Conservation (phyloP, 495 filamentous ascomycete genomes). For the Penicillium coprophilum region DNA sequence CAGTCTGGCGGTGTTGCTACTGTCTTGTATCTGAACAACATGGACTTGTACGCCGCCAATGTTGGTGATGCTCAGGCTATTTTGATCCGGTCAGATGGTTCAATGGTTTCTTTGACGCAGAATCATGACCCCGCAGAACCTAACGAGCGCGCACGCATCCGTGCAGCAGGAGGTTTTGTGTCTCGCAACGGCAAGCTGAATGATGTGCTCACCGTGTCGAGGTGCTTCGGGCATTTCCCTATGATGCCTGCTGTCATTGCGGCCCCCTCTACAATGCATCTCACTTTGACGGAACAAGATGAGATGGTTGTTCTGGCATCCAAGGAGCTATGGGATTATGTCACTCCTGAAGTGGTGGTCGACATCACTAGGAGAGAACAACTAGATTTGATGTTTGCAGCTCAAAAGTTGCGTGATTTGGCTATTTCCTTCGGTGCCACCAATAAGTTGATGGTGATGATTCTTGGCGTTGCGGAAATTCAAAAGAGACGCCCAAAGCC, state of each 20-base stretch:
- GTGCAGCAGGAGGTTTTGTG: conserved; percentile 92
- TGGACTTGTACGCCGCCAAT: conserved; percentile 91
- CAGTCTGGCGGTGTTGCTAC: conserved; percentile 89
- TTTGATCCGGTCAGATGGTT: conserved; percentile 83
- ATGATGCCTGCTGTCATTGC: conserved; percentile 92
- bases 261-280: conserved; percentile 77
- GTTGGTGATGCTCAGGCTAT: conserved; percentile 94
- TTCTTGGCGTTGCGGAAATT: conserved; percentile 86
- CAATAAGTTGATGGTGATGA: conserved; percentile 98
- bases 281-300: conserved; percentile 82
- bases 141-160: conserved; percentile 81
- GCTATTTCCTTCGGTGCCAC: conserved; percentile 92
- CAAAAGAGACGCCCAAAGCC: conserved; percentile 76
- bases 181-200: conserved; percentile 92
- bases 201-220: conserved; percentile 84
- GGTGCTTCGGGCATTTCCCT: conserved; percentile 92
- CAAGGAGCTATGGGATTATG: conserved; percentile 90
- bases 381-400: conserved; percentile 89
- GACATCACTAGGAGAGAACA: conserved; percentile 85
- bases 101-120: conserved; percentile 73
- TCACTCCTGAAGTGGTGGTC: conserved; percentile 84
- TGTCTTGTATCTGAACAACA: conserved; percentile 81
- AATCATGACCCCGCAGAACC: conserved; percentile 91
- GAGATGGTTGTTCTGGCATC: conserved; percentile 92
- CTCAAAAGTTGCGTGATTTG: conserved; percentile 91